phyloP scores from a whole-genome alignment of 78 protist species.

The Goniomonas avonlea region DNA sequence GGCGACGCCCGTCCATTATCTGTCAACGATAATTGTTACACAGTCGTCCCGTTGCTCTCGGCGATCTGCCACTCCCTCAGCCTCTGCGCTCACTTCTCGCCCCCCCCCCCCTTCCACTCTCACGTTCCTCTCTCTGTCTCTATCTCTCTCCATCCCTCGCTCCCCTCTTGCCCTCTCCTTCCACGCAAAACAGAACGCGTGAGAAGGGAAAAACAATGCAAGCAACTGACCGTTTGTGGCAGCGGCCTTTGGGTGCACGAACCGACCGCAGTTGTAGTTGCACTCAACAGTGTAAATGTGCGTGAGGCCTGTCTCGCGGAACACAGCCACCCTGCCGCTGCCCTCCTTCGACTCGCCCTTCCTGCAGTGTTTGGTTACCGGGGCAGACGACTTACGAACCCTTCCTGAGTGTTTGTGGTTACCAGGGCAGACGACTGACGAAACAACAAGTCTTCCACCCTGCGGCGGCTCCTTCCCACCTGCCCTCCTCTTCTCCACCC shows the following conservation, averaged over 20 bases:
- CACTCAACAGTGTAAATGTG: background rate
- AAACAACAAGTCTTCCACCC: too few relatives aligned
- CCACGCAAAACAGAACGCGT: background rate
- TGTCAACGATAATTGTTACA: too few relatives aligned
- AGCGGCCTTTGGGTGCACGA: background rate
- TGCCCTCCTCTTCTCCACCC: too few relatives aligned
- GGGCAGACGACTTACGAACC: too few relatives aligned
- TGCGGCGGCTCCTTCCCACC: too few relatives aligned
- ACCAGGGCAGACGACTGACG: too few relatives aligned
- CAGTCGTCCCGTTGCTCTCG: background rate
- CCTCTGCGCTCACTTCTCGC: background rate
- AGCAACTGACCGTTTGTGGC: background rate
- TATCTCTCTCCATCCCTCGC: background rate
- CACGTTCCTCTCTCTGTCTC: background rate
- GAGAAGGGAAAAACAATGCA: background rate
- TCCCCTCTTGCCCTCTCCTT: background rate
- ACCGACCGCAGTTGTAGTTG: slow-evolving; percentile 10
- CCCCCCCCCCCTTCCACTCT: background rate
- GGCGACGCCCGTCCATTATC: background rate
- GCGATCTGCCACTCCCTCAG: background rate
- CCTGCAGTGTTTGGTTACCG: too few relatives aligned
- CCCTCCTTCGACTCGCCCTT: slow-evolving; percentile 19
- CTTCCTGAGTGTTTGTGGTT: too few relatives aligned
- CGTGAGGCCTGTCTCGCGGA: background rate
- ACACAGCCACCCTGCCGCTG: background rate